Conservation (phyloP, 164 flowering plant species). For the Warburgia ugandensis region DNA sequence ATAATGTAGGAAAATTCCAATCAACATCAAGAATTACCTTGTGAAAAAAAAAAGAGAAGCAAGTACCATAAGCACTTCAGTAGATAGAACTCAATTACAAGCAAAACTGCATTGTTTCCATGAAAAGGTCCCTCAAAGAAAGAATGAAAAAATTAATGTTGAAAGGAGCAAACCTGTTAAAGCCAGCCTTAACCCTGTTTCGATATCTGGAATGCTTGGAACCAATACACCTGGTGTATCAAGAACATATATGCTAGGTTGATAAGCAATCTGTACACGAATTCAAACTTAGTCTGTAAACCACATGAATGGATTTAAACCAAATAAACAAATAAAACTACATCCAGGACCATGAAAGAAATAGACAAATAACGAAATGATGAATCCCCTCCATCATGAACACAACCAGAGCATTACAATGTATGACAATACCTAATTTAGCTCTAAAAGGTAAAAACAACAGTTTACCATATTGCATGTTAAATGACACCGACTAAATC, state of each 20-base stretch:
- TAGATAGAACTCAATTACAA: not conserved
- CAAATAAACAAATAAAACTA: not conserved
- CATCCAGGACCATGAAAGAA: not conserved
- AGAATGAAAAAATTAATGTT: not conserved
- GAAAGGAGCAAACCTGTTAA: constrained; percentile 46
- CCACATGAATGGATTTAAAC: not conserved
- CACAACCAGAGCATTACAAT: not conserved
- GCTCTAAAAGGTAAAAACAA: too few species aligned
- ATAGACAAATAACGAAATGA: not conserved
- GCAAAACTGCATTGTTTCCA: not conserved
- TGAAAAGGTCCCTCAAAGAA: not conserved
- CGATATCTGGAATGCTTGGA: constrained; percentile 85
- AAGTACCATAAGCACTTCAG: not conserved
- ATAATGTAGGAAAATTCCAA: not conserved
- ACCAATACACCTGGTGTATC: constrained; percentile 95
- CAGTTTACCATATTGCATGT: too few species aligned
- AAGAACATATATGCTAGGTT: constrained; percentile 89
- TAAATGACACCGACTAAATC: too few species aligned
- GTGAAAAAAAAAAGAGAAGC: not conserved
- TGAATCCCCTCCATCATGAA: not conserved
- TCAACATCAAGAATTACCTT: not conserved
- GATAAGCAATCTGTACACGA: constrained; percentile 79
- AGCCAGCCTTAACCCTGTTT: constrained; percentile 89
- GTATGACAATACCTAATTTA: too few species aligned
- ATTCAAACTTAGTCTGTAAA: constrained; percentile 1